phyloP scores from a whole-genome alignment of 495 filamentous ascomycete species.

The Neurospora sp. region DNA sequence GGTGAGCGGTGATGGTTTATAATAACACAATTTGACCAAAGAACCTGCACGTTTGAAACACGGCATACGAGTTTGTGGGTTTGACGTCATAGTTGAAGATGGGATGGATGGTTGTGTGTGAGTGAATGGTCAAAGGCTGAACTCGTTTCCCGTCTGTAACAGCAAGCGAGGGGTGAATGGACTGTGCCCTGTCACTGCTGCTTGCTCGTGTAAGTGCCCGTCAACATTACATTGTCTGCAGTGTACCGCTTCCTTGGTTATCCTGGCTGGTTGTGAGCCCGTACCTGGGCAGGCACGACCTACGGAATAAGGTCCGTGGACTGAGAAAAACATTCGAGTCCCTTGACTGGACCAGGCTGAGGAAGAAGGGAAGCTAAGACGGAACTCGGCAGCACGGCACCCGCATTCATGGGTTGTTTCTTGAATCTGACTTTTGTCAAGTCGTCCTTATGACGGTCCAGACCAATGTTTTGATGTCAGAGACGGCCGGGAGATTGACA shows the following conservation, averaged over 20 bases:
- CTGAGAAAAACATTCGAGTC: not conserved
- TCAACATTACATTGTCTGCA: not conserved
- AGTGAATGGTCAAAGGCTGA: not conserved
- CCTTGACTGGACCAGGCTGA: not conserved
- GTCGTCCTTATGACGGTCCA: not conserved
- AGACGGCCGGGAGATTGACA: not conserved
- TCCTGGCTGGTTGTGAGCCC: not conserved
- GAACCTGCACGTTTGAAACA: not conserved
- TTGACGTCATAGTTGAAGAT: not conserved
- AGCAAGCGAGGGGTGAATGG: not conserved
- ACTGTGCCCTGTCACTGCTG: not conserved
- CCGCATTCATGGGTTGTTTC: not conserved
- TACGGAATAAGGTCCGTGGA: not conserved
- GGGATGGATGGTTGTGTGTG: not conserved
- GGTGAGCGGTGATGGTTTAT: not conserved
- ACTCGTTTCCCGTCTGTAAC: not conserved
- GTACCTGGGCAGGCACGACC: not conserved
- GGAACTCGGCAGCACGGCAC: not conserved
- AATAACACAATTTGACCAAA: not conserved
- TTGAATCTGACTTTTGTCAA: not conserved
- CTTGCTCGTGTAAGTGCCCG: not conserved
- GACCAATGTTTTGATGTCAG: not conserved
- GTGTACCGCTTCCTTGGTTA: not conserved
- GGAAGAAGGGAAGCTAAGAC: not conserved
- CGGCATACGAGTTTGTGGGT: not conserved